Evolutionary conservation across 164 flowering plant species (phyloP), one percentile per base, ranked within the genome.

Genomic region (Macadamia tetraphylla): DNA sequence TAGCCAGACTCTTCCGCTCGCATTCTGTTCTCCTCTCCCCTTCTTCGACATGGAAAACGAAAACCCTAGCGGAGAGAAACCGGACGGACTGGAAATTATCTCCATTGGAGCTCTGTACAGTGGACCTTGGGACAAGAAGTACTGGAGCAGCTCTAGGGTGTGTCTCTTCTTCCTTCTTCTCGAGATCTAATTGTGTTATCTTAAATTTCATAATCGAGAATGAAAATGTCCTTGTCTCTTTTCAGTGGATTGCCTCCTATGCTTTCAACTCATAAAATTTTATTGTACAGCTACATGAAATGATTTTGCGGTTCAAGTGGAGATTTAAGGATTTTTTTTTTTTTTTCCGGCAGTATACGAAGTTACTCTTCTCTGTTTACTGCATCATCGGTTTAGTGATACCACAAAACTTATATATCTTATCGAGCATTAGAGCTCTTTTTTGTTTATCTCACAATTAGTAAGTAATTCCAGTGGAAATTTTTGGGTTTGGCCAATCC

Each of bases 131-230:
- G 96, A 88, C 62, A 95, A 89, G 86, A 95, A 95, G 85, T 95
- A 92, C 82, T 90, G 99, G 99, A 94, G 94, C 87, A 78, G 84
- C 70, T 90, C 97, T 73, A 85, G 94, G 94, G 94, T 88, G 81
- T 60, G 84, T 10, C 63, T 32, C 42, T 58, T 44, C 42, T 49
- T 62, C 29, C n/a, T 23, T 51, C 43, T 14, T 53, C 44, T 52
- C 43, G 17, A n/a, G n/a, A n/a, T n/a, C n/a, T n/a, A n/a, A 0
- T 1, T 52, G 14, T 59, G 43, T 48, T 15, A 58, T 8, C 1
- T 60, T 40, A 42, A 17, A 11, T 13, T 59, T 30, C 40, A 29
- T 5, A 30, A 7, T 51, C 55, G 55, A 12, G 13, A 2, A 9
- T 9, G 2, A 13, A 52, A 52, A 9, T 13, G 13, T 52, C 15